phyloP scores from a whole-genome alignment of 1,284 basidiomycete genomes.

The Marasmius oreades region DNA sequence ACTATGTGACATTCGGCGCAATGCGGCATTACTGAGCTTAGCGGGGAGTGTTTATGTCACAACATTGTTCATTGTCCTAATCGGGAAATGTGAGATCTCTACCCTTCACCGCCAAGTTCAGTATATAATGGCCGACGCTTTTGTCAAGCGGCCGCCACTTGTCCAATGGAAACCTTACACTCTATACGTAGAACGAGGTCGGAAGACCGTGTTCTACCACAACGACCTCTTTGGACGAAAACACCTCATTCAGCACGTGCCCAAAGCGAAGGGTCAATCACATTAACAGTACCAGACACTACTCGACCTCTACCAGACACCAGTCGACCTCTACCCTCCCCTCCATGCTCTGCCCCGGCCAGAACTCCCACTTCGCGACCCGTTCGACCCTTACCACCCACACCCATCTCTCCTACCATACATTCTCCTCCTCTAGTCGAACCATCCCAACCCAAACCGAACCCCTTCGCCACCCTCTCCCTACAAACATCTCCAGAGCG shows the following conservation, averaged over 20 bases:
- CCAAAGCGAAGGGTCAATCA: background rate
- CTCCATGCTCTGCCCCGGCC: background rate
- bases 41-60: too few species aligned
- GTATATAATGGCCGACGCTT: background rate
- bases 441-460: too few species aligned
- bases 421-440: constrained; percentile 4
- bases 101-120: too few species aligned
- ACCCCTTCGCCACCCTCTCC: background rate
- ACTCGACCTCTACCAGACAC: background rate
- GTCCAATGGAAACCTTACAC: background rate
- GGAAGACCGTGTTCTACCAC: constrained; percentile 5
- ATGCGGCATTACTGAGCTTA: too few species aligned
- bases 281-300: background rate
- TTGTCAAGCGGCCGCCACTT: background rate
- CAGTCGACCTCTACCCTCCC: background rate
- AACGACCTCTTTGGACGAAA: constrained; percentile 2
- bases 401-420: constrained; percentile 14
- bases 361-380: constrained; percentile 1
- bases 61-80: too few species aligned
- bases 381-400: constrained; percentile 5
- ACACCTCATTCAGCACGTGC: background rate
- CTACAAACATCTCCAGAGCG: background rate
- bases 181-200: background rate
- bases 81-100: too few species aligned
- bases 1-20: too few species aligned